Base-by-base conservation (phyloP, 345 rosid species). In the Abelmoschus esculentus region DNA sequence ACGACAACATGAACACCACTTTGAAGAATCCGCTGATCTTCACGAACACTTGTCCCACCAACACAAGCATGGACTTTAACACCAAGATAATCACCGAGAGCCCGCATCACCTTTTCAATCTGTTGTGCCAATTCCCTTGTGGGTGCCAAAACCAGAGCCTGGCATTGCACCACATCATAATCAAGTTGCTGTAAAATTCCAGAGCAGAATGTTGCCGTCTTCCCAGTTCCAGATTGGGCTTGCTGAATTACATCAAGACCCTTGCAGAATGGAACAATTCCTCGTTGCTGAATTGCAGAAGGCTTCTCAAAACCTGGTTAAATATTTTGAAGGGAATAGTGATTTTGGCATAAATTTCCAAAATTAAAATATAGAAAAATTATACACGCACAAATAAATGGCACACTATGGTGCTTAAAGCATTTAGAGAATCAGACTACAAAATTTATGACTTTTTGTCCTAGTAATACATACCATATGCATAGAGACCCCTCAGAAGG, bases 31-130 rank as follows among this genome's bases (percentile, higher is more conserved):
- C 32, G 32, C 32, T 29, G 32, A 29, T 29, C 32, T 29, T 29
- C 32, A 3, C 32, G 32, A 29, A 29, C 32, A 29, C 3, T 29
- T 1, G 32, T 29, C 32, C 32, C 32, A 29, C 32, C 32, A 29
- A 29, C 32, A 29, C 32, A 29, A 29, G 32, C 32, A 29, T 29
- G 32, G 15, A 92, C 96, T 79, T 87, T 92, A 54, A 87, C 98
- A 1, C 96, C 93, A 55, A 90, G 87, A 75, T 82, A 92, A 75
- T 92, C 97, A 58, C 98, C 98, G 42, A 90, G 87, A 1, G 96
- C 96, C 19, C 96, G 79, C 98, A 92, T 92, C 52, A 92, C 98
- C 86, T 92, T 92, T 72, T 92, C 98, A 56, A 92, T 92, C 75
- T 90, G 96, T 66, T 92, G 96, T 0, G 96, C 96, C 36, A 92